Base-by-base conservation (phyloP, 352 stramenopile genomes). In the Phytophthora tubulina region DNA sequence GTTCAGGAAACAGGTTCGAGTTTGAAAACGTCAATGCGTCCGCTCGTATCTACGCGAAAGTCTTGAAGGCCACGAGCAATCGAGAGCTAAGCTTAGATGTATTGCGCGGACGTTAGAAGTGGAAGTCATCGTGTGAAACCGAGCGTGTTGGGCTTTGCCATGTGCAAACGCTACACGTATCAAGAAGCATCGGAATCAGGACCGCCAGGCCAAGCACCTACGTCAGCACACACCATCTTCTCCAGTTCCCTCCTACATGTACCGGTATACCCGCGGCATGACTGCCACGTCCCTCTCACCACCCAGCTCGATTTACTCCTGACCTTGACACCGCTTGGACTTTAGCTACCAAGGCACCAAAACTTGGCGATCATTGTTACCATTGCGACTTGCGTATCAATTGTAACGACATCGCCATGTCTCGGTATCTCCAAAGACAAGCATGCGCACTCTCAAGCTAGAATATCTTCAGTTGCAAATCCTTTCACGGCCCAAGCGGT, bases 181-280 rank as follows among this genome's bases (percentile, higher is more conserved):
- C 48, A 52, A 39, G 27, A 14, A 63, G 21, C 21, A 27, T 27
- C 38, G 15, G 30, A 13, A 53, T 49, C n/a, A 49, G 15, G 15
- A 27, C 21, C 42, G 30, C 15, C 6, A 30, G n/a, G 21, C 21
- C 21, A 27, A 27, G 21, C 1, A 27, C 21, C 21, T 27, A 27
- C 21, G 21, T 27, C 21, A 27, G 21, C 21, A 27, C 42, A 31
- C 42, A 49, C 6, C 42, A 49, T 49, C 42, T 48, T 27, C 21
- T 27, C 21, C 21, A 27, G 9, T 36, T 52, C 31, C 49, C 31
- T 56, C 14, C 48, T 41, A n/a, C n/a, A n/a, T n/a, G n/a, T n/a
- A n/a, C n/a, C n/a, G n/a, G n/a, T n/a, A 15, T 63, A 69, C 42
- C 32, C 39, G 61, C 61, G 41, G 61, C 39, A 63, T 42, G 44